Evolutionary conservation across 768 basidiomycete species (phyloP), one percentile per base, ranked within the genome.

Genomic region (Termitomyces bulborhizus): DNA sequence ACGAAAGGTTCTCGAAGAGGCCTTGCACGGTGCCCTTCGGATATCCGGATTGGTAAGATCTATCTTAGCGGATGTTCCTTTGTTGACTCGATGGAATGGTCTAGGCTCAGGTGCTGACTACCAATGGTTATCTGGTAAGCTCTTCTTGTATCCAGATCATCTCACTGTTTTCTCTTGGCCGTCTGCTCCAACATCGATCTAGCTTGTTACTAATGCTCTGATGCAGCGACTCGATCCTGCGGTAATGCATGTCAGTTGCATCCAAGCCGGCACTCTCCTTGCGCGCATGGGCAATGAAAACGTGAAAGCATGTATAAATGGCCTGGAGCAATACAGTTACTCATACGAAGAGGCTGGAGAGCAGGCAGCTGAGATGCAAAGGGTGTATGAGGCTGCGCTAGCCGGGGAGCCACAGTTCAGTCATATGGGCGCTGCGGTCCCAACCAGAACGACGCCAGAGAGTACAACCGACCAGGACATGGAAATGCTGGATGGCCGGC

Each of bases 301-400:
- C 69, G 91, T 89, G 32, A 71, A 77, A 53, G 86, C 88, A 62
- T 96, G 94, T 67, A 85, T 96, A 62, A 82, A 79, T 24, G 94
- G 90, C 29, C 76, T 97, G 24, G 80, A 89, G 63, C 94, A 97
- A 69, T 95, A 95, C 66, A 88, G 88, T 63, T 81, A 85, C 62
- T 87, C 90, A 18, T 93, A 92, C 61, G 92, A 92, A 65, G 90
- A 93, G 61, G 86, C 90, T 31, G 88, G 83, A 40, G 89, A 90
- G 29, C 82, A 86, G 63, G 88, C 90, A 3, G 75, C 75, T 37
- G 81, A 86, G 65, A 86, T 95, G 79, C 62, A 82, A 71, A 74
- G 77, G 60, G 55, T 75, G 57, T 75, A 75, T 73, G 68, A 68
- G 36, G 67, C 70, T n/a, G 76, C 72, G 34, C 69, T 72, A 6